Conservation (phyloP, 805 yeast species). For the Jamesozyma lodderae region DNA sequence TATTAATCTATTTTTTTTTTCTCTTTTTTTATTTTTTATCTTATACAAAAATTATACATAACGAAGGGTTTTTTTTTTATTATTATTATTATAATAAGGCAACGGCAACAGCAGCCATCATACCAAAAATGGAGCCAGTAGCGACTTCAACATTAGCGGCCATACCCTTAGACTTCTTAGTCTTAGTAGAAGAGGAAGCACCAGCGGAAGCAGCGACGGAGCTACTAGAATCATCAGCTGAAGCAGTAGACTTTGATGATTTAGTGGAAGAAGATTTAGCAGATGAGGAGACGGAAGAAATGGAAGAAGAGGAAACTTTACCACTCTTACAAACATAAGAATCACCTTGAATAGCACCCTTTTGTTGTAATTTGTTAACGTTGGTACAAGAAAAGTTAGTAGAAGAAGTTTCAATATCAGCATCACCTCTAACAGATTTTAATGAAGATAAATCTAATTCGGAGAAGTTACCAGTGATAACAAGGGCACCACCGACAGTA, state of each 20-base stretch:
- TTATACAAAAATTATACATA: too few relatives aligned
- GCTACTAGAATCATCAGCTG: conserved; percentile 24
- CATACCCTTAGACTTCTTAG: conserved; percentile 27
- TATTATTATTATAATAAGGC: conserved; percentile 37
- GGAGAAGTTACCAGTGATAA: conserved; percentile 69
- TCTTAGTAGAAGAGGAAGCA: conserved; percentile 7
- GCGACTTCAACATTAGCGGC: conserved; percentile 28
- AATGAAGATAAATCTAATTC: conserved; percentile 69
- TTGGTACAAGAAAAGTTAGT: conserved; percentile 67
- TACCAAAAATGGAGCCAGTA: conserved; percentile 39
- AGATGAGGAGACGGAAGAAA: conserved; percentile 27
- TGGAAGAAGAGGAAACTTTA: conserved; percentile 39
- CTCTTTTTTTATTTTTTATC: too few relatives aligned
- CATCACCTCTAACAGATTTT: conserved; percentile 85
- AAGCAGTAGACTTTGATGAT: conserved; percentile 7
- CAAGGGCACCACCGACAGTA: conserved; percentile 82
- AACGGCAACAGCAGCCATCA: conserved; percentile 41
- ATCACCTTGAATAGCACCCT: conserved; percentile 88
- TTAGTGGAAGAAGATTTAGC: conserved; percentile 23
- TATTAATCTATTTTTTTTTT: too few relatives aligned
- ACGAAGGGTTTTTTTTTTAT: neutral
- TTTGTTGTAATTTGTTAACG: conserved; percentile 61
- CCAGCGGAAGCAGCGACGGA: conserved; percentile 24
- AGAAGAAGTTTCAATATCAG: conserved; percentile 64
- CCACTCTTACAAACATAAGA: conserved; percentile 67